Percentiles rank a stretch among this genome's conserved stretches.
Evolutionary conservation across 75 land plant genomes (phyloP).

Genomic region (Adiantum capillusveneris): DNA sequence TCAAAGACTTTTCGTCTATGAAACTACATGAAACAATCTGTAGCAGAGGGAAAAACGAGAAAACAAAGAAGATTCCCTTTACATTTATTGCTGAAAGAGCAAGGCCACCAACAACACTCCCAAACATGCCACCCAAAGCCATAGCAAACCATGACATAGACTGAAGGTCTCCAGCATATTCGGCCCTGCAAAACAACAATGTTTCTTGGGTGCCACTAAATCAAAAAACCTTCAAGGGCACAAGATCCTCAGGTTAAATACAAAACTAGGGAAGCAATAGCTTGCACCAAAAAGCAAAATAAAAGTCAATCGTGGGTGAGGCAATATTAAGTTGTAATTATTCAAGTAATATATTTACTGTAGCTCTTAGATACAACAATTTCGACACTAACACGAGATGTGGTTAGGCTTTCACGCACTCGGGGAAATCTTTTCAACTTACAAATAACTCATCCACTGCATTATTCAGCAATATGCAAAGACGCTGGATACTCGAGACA

Average conservation of each 20-base stretch:
- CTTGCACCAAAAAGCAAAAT: too few relatives aligned
- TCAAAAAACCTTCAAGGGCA: not conserved
- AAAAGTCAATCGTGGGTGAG: too few relatives aligned
- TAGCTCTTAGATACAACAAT: too few relatives aligned
- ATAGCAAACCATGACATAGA: conserved; percentile 75
- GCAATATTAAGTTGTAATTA: too few relatives aligned
- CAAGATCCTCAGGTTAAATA: not conserved
- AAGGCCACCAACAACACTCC: conserved; percentile 62
- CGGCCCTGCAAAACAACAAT: conserved; percentile 39
- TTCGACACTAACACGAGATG: too few relatives aligned
- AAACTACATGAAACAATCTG: conserved; percentile 58
- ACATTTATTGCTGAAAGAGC: conserved; percentile 39
- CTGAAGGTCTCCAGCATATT: conserved; percentile 67
- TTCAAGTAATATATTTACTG: not conserved
- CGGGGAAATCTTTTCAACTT: too few relatives aligned
- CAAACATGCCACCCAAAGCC: conserved; percentile 77
- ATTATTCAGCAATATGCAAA: too few relatives aligned
- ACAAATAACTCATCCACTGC: too few relatives aligned
- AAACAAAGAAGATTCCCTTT: conserved; percentile 50
- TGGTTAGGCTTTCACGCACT: too few relatives aligned
- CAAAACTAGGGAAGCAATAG: too few relatives aligned
- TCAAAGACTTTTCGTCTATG: conserved; percentile 32
- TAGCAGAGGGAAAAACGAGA: conserved; percentile 51
- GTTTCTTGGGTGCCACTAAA: not conserved
- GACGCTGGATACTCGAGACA: too few relatives aligned